These are phyloP conservation scores for Ustilago xerochloae DNA, from an alignment of 1,284 basidiomycete genomes.

Conservation along the genomic window DNA sequence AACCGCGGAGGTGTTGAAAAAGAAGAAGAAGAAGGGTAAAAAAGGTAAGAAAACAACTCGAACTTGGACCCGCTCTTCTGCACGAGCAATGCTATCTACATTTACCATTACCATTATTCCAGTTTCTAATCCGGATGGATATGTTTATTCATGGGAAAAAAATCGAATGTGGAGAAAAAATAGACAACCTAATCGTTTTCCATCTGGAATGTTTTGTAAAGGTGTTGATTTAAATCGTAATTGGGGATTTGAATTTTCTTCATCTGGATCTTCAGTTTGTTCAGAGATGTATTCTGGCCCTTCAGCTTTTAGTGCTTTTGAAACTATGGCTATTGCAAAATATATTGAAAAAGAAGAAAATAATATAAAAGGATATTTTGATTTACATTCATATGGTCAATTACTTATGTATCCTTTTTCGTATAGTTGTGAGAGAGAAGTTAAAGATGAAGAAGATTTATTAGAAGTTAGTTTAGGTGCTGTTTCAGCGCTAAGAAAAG, in stretches of 20 bases:
- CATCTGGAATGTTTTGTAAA: constrained; percentile 70
- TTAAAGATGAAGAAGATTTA: constrained; percentile 83
- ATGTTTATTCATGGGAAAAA: constrained; percentile 75
- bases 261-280: constrained; percentile 69
- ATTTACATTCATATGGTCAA: constrained; percentile 85
- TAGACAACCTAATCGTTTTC: constrained; percentile 71
- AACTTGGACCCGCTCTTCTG: constrained; percentile 20
- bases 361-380: constrained; percentile 75
- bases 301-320: constrained; percentile 74
- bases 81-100: constrained; percentile 71
- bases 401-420: constrained; percentile 77
- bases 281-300: constrained; percentile 45
- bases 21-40: constrained; percentile 1
- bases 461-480: constrained; percentile 81
- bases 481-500: constrained; percentile 74
- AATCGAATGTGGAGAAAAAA: constrained; percentile 88
- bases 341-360: constrained; percentile 72
- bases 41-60: constrained; percentile 13
- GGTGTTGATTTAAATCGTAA: constrained; percentile 81
- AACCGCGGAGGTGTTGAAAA: not conserved
- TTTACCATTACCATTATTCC: constrained; percentile 83
- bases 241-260: constrained; percentile 74
- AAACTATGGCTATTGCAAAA: constrained; percentile 79
- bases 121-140: constrained; percentile 85
- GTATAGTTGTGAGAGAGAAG: constrained; percentile 76